Evolutionary conservation across 495 filamentous ascomycete species (phyloP), one percentile per base, ranked within the genome.

Genomic region (Aspergillus asperescens): DNA sequence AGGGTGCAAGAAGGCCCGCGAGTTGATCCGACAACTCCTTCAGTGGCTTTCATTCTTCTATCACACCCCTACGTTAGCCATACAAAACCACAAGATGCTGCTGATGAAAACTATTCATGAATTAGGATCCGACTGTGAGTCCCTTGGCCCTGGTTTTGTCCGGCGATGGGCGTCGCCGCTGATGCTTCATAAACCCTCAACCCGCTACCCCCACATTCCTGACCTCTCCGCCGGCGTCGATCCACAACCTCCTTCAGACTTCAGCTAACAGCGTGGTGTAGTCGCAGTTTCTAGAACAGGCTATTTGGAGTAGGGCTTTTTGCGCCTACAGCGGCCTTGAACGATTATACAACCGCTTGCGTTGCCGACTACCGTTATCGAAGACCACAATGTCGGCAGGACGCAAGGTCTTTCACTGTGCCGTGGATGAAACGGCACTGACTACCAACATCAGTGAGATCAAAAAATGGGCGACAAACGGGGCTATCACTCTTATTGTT

Each of bases 371-470:
- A 5, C 46, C 8, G 20, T 50, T 39, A 16, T n/a, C 22, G 40
- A 23, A 25, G 38, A 40, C 45, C 56, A 58, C 46, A 57, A 76
- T 76, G 73, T 68, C 71, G 62, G 61, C 81, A 23, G 68, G 70
- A 38, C 74, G 80, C 62, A 86, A 84, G 71, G 70, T 83, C 64
- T 84, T 84, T 67, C 82, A 85, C 71, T 88, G 85, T 73, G 81
- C 86, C 61, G 79, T 86, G 64, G 85, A 89, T 66, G 85, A 87
- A 60, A 84, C 81, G 46, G 85, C 83, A 27, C 63, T 88, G 57
- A 79, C 83, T 22, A 82, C 81, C 52, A 83, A 83, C 44, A 84
- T 87, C 61, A 82, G 79, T 58, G 80, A 80, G 61, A 81, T 88
- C 52, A 82, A 86, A 70, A 77, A 78, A 69, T 87, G 84, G 82